These are phyloP conservation scores for Nakazawaea ishiwadae DNA, from an alignment of 805 yeast species.

Conservation along the genomic window DNA sequence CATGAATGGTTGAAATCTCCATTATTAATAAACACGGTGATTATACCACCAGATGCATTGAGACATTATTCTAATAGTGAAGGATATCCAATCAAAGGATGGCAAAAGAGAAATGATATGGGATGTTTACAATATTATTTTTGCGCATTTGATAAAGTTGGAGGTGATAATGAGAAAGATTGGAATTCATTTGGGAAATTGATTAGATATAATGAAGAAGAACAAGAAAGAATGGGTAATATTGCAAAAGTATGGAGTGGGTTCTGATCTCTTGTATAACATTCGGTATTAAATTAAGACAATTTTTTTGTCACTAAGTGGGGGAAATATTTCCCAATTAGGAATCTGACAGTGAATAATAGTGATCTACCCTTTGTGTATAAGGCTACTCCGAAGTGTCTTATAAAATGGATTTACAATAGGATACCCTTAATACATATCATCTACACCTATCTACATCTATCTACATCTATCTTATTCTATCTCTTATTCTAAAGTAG, in stretches of 20 bases:
- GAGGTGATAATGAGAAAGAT: neutral
- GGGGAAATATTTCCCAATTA: too few species aligned
- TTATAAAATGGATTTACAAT: too few species aligned
- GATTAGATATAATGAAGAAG: constrained; percentile 4
- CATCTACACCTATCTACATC: too few species aligned
- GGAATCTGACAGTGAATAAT: too few species aligned
- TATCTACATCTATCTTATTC: too few species aligned
- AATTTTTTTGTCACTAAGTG: too few species aligned
- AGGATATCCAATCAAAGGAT: constrained; percentile 47
- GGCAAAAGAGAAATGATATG: constrained; percentile 28
- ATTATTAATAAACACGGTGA: constrained; percentile 26
- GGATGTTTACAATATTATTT: constrained; percentile 11
- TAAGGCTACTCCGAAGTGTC: too few species aligned
- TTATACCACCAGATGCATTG: constrained; percentile 52
- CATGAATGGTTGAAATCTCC: constrained; percentile 33
- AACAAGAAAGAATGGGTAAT: neutral
- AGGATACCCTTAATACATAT: too few species aligned
- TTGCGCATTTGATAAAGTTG: constrained; percentile 7
- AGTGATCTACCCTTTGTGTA: too few species aligned
- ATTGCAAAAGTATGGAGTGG: constrained; percentile 5
- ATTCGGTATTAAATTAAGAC: too few species aligned
- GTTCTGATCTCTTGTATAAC: too few species aligned
- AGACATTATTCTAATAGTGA: constrained; percentile 29
- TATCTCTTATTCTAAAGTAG: too few species aligned
- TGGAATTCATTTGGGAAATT: constrained; percentile 4